Conservation (phyloP, 192 early-diverging fungal genomes). For the Lunasporangiospora selenospora region DNA sequence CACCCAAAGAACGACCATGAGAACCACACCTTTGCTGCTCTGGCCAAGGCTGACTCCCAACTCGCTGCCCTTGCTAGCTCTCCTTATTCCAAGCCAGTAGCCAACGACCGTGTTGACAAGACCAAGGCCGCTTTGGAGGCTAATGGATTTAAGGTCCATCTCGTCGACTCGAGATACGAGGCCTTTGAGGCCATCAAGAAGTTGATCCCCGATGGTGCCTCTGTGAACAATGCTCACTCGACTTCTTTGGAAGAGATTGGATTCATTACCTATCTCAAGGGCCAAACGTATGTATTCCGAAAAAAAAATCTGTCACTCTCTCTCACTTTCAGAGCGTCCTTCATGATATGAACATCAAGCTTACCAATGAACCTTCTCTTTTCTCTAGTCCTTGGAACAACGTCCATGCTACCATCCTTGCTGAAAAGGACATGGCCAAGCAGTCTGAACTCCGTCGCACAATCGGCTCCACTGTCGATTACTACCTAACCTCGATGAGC, state of each 20-base stretch:
- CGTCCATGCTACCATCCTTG: slow-evolving; percentile 43
- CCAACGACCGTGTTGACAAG: slow-evolving; percentile 17
- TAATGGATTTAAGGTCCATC: slow-evolving; percentile 42
- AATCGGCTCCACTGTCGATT: slow-evolving; percentile 48
- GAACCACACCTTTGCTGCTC: slow-evolving; percentile 43
- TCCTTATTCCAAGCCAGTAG: slow-evolving; percentile 25
- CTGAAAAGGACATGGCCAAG: slow-evolving; percentile 43
- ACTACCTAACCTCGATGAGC: slow-evolving; percentile 45
- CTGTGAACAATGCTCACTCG: slow-evolving; percentile 50
- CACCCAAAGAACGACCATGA: slow-evolving; percentile 40
- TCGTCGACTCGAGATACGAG: slow-evolving; percentile 32
- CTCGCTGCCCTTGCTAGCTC: slow-evolving; percentile 31
- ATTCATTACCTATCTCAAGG: slow-evolving; percentile 52
- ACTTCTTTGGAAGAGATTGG: slow-evolving; percentile 53
- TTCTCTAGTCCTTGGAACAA: slow-evolving; percentile 32
- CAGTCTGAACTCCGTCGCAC: slow-evolving; percentile 40
- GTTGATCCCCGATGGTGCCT: slow-evolving; percentile 47
- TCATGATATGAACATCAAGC: no score
- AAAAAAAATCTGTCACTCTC: no score
- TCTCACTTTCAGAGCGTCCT: no score
- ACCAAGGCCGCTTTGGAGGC: slow-evolving; percentile 47
- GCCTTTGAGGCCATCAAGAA: slow-evolving; percentile 48
- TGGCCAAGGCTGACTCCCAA: slow-evolving; percentile 37
- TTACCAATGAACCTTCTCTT: no score
- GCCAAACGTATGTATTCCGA: slow-evolving; percentile 31